Evolutionary conservation across 441 rosid species (phyloP).

Genomic region (Erodium trifolium): DNA sequence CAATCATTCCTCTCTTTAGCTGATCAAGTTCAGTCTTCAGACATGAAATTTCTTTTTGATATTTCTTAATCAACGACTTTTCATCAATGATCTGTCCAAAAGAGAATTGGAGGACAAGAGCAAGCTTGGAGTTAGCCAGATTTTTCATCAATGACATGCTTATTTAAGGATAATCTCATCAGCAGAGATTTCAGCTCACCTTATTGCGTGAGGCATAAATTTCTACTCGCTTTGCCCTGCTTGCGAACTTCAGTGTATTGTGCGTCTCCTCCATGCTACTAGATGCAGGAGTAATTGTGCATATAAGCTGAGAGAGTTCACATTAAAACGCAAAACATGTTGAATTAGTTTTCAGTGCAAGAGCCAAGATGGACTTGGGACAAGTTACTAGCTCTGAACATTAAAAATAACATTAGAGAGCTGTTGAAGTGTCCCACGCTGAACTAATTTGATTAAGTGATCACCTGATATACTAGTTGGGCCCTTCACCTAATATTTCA

Average conservation of each 20-base stretch:
- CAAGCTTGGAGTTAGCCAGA: conserved; percentile 29
- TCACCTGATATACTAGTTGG: no score
- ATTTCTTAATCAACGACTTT: conserved; percentile 93
- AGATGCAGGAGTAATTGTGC: conserved; percentile 98
- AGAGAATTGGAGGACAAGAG: conserved; percentile 28
- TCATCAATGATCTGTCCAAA: conserved; percentile 93
- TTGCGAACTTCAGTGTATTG: conserved; percentile 94
- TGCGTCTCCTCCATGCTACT: conserved; percentile 98
- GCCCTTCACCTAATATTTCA: no score
- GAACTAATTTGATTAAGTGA: no score
- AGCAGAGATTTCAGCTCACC: conserved; percentile 37
- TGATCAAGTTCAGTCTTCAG: conserved; percentile 92
- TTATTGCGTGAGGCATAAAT: conserved; percentile 94
- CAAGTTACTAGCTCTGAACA: neutral
- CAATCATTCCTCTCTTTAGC: conserved; percentile 67
- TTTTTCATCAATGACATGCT: neutral
- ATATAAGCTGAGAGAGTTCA: conserved; percentile 63
- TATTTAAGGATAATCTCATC: neutral
- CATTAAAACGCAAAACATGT: conserved; percentile 13
- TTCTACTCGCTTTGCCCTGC: conserved; percentile 96
- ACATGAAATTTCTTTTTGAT: conserved; percentile 84
- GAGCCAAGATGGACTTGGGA: neutral
- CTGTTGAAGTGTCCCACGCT: no score
- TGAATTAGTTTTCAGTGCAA: conserved; percentile 7
- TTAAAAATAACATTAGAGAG: neutral